Conservation (phyloP, 371 early-diverging fungal genomes). For the Phascolomyces articulosus region DNA sequence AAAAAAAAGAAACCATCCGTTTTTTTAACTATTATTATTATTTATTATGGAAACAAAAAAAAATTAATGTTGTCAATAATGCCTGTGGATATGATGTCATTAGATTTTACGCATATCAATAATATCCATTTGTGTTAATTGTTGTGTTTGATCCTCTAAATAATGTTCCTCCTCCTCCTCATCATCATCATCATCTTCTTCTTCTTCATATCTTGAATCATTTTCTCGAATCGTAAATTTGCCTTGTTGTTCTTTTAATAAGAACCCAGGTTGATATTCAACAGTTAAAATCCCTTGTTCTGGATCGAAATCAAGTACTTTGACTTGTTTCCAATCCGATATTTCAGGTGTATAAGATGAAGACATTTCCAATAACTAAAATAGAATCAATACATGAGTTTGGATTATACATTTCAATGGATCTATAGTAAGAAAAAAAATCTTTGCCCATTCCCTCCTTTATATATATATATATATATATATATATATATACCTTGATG, state of each 20-base stretch:
- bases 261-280: neutral
- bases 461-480: too few relatives aligned
- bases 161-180: neutral
- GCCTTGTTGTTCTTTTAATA: neutral
- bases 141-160: conserved; percentile 1
- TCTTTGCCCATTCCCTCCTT: too few relatives aligned
- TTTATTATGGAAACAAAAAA: too few relatives aligned
- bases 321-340: conserved; percentile 4
- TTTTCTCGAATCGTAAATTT: neutral
- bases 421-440: too few relatives aligned
- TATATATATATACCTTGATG: neutral
- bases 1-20: too few relatives aligned
- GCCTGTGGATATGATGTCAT: too few relatives aligned
- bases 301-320: neutral
- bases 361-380: neutral
- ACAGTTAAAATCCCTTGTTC: neutral
- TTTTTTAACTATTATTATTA: too few relatives aligned
- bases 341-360: neutral
- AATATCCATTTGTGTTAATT: neutral
- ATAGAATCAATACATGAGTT: too few relatives aligned
- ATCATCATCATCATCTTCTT: neutral
- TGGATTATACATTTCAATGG: too few relatives aligned
- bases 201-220: neutral
- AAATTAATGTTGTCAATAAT: neutral
- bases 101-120: neutral